Conservation (phyloP, 2,329 filamentous ascomycete species). For the Tolypocladium endophyticum region DNA sequence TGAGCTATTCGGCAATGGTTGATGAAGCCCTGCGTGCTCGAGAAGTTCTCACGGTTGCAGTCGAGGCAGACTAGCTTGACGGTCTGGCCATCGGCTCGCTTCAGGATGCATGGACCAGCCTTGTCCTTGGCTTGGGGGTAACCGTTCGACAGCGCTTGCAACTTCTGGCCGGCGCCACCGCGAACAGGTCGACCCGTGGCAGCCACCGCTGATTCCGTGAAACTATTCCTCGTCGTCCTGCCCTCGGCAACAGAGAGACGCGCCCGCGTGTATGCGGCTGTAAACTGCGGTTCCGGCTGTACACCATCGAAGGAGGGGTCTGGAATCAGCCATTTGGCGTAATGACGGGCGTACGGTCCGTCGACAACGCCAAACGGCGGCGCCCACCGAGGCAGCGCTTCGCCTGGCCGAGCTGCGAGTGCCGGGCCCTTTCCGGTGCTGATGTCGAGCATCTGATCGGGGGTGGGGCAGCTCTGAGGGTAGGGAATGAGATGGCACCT, state of each 20-base stretch:
- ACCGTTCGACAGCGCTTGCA: slow-evolving; percentile 59
- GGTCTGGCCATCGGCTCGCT: slow-evolving; percentile 72
- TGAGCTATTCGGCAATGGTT: slow-evolving; percentile 98
- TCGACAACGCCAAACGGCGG: slow-evolving; percentile 85
- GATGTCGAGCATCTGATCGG: slow-evolving; percentile 58
- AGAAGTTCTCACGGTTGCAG: slow-evolving; percentile 84
- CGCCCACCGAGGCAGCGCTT: slow-evolving; percentile 62
- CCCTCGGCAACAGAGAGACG: slow-evolving; percentile 49
- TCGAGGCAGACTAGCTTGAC: slow-evolving; percentile 87
- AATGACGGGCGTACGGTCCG: slow-evolving; percentile 88
- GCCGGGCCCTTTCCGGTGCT: slow-evolving; percentile 66
- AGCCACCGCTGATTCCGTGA: slow-evolving; percentile 29
- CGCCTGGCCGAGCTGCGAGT: slow-evolving; percentile 49
- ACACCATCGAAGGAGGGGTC: slow-evolving; percentile 76
- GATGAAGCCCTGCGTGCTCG: slow-evolving; percentile 96
- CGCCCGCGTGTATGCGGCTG: slow-evolving; percentile 28
- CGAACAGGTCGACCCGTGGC: slow-evolving; percentile 41
- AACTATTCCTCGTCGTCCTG: slow-evolving; percentile 69
- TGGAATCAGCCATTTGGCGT: slow-evolving; percentile 88
- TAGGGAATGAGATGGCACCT: slow-evolving; percentile 89
- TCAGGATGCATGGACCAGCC: slow-evolving; percentile 72
- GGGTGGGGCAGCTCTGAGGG: slow-evolving; percentile 58
- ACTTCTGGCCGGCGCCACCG: slow-evolving; percentile 45
- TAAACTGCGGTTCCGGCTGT: slow-evolving; percentile 34
- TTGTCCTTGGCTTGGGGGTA: slow-evolving; percentile 70